Base-by-base conservation (phyloP, 2,329 filamentous ascomycete species). In the Diatrype stigma region DNA sequence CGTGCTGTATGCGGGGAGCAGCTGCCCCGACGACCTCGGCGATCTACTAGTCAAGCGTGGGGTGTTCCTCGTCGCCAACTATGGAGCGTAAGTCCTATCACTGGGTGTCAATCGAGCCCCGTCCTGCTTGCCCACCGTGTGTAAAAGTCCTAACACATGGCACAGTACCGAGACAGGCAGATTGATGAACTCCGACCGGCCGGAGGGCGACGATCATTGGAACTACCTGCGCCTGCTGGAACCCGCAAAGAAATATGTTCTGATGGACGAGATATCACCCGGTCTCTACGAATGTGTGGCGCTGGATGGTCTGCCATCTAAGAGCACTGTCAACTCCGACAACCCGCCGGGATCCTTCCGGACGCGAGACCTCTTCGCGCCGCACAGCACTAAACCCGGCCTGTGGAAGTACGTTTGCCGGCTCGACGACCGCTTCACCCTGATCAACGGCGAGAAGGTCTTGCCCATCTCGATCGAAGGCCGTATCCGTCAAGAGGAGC, bases 141-240 rank as follows among this genome's bases (percentile, higher is more conserved):
- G 6, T 40, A n/a, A n/a, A n/a, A 44, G 35, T 12, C 14, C 45
- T 58, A 38, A 51, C 38, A 30, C 37, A 16, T 22, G 5, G 5
- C 3, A 3, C 21, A 79, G 75, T 1, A 84, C 80, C 0, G 81
- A 84, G 60, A 79, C 73, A 5, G 79, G 80, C 4, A 73, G 79
- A 55, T 60, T 83, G 28, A 81, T 81, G 76, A 82, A 76, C 2
- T 81, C 78, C 0, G 72, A 75, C 52, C 67, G 80, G 17, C 72
- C 75, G 0, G 60, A 64, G 1, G 73, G 67, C 1, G 80, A 84
- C 57, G 72, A 72, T 23, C 73, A 70, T 11, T 85, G 81, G 81
- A 76, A 80, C 54, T 84, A 81, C 53, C 60, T 81, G 16, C 69
- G 76, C 2, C 68, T 72, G 0, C 61, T 72, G 1, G 64, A 70